These are phyloP conservation scores for Leccinum pachyderme DNA, from an alignment of 1,284 basidiomycete genomes.

Conservation along the genomic window DNA sequence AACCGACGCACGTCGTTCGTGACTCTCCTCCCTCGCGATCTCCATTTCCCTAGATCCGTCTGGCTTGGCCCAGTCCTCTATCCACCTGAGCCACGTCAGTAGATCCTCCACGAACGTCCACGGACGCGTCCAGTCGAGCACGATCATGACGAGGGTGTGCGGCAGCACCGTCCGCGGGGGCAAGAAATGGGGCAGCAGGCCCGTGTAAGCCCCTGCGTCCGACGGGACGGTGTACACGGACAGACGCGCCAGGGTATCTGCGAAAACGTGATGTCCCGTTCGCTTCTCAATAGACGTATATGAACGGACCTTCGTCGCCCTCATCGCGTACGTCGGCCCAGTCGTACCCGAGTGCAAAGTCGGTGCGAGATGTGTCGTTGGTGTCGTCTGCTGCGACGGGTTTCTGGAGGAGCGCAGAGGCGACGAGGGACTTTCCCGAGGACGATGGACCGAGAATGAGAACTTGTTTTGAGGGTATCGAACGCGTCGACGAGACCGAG, in stretches of 20 bases:
- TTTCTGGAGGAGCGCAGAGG: slow-evolving; percentile 69
- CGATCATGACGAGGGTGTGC: slow-evolving; percentile 83
- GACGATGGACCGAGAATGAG: slow-evolving; percentile 76
- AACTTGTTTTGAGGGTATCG: slow-evolving; percentile 84
- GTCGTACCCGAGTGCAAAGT: slow-evolving; percentile 86
- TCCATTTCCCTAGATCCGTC: slow-evolving; percentile 65
- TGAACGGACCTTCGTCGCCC: slow-evolving; percentile 76
- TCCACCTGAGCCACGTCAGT: slow-evolving; percentile 81
- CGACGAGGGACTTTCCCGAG: slow-evolving; percentile 75
- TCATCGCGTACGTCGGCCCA: slow-evolving; percentile 85
- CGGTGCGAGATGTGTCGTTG: slow-evolving; percentile 53
- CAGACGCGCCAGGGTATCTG: slow-evolving; percentile 82
- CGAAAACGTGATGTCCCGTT: not conserved
- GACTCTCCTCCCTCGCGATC: slow-evolving; percentile 73
- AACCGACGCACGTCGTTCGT: slow-evolving; percentile 70
- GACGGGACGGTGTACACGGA: slow-evolving; percentile 90
- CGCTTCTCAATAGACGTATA: too few relatives aligned
- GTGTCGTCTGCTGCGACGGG: slow-evolving; percentile 46
- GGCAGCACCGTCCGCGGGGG: slow-evolving; percentile 67
- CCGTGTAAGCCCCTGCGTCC: slow-evolving; percentile 66
- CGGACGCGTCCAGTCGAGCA: slow-evolving; percentile 95
- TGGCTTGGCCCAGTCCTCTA: slow-evolving; percentile 77
- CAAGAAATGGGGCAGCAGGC: slow-evolving; percentile 82
- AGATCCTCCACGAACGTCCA: slow-evolving; percentile 91
- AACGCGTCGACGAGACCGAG: slow-evolving; percentile 80